These are phyloP conservation scores for Suhomyces taliae DNA, from an alignment of 1,139 yeast genomes.

Conservation along the genomic window DNA sequence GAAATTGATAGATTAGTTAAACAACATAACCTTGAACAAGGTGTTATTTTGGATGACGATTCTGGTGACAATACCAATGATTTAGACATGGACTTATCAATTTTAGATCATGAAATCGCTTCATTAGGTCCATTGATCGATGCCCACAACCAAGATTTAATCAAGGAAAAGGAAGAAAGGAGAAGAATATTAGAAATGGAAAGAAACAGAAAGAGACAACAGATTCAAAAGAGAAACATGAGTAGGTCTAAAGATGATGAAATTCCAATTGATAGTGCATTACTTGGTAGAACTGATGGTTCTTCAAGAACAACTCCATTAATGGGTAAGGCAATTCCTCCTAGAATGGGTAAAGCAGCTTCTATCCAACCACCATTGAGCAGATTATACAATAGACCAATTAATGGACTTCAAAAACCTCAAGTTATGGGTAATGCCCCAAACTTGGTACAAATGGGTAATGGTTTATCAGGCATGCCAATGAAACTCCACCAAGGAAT, in stretches of 20 bases:
- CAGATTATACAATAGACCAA: conserved; percentile 27
- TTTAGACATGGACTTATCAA: conserved; percentile 28
- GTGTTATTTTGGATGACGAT: conserved; percentile 29
- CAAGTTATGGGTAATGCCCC: conserved; percentile 22
- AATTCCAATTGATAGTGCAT: conserved; percentile 4
- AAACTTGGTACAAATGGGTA: conserved; percentile 12
- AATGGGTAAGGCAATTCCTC: conserved; percentile 41
- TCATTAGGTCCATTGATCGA: conserved; percentile 40
- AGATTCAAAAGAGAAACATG: conserved; percentile 8
- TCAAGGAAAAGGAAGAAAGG: conserved; percentile 25
- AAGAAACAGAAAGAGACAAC: conserved; percentile 23
- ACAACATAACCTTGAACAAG: conserved; percentile 37
- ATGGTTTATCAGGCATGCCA: conserved; percentile 10
- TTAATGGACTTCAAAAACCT: conserved; percentile 14
- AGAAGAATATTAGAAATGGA: conserved; percentile 24
- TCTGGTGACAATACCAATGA: conserved; percentile 11
- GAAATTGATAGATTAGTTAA: conserved; percentile 38
- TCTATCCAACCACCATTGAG: conserved; percentile 49
- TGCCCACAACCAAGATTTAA: conserved; percentile 33
- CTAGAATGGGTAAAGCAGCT: conserved; percentile 49
- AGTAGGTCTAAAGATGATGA: conserved; percentile 3
- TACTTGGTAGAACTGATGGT: neutral
- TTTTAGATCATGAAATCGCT: conserved; percentile 44
- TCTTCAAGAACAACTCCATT: conserved; percentile 27
- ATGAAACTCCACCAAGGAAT: conserved; percentile 21